These are phyloP conservation scores for Malus asiatica DNA, from an alignment of 306 rosid species.

Conservation along the genomic window DNA sequence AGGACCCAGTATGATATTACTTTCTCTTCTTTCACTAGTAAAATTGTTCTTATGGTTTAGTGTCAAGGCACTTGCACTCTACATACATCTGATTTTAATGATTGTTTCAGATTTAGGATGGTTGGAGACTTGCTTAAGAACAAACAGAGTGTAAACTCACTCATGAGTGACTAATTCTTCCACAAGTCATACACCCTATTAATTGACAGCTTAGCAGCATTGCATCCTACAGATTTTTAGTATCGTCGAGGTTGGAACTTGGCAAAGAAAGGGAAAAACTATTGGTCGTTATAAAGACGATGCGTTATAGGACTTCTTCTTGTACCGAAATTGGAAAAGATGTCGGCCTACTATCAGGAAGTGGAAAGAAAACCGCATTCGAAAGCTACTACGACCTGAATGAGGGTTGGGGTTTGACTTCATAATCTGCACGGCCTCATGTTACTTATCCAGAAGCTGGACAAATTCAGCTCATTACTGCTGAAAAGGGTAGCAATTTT, in stretches of 20 bases:
- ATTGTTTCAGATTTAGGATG: neutral
- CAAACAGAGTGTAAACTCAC: neutral
- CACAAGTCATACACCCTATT: neutral
- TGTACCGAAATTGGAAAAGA: neutral
- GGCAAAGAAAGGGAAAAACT: neutral
- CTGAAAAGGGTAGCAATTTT: neutral
- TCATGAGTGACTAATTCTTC: neutral
- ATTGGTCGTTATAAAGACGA: neutral
- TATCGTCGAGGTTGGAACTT: neutral
- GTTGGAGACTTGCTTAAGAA: neutral
- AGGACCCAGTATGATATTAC: slow-evolving; percentile 10
- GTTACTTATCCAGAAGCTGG: neutral
- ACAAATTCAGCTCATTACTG: neutral
- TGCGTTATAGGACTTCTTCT: neutral
- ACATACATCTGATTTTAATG: neutral
- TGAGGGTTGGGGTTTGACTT: too few relatives aligned
- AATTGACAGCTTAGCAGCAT: neutral
- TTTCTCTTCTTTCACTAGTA: neutral
- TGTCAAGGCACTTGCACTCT: neutral
- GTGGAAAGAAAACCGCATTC: neutral
- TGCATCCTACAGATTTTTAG: neutral
- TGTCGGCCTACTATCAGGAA: neutral
- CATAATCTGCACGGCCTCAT: neutral
- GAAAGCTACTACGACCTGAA: too few relatives aligned
- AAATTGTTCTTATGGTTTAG: neutral